Conservation (phyloP, 164 flowering plant species). For the Santalum album region DNA sequence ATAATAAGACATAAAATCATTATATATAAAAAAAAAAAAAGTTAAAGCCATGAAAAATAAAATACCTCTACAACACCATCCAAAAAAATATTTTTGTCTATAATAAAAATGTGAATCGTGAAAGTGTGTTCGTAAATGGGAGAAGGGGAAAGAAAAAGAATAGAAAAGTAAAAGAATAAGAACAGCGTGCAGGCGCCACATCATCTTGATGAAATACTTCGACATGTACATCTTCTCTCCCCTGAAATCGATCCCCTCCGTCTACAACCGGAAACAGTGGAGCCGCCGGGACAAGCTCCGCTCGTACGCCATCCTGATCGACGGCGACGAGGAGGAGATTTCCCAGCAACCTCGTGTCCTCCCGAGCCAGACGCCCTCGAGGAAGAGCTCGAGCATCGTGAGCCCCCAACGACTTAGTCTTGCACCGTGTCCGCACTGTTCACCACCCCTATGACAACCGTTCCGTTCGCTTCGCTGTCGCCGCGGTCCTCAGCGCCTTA, state of each 20-base stretch:
- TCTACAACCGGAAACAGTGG: conserved; percentile 47
- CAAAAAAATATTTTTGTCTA: no score
- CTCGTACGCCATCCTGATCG: conserved; percentile 48
- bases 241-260: conserved; percentile 47
- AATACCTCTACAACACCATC: no score
- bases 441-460: conserved; percentile 50
- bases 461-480: conserved; percentile 46
- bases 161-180: conserved; percentile 13
- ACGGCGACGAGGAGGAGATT: conserved; percentile 52
- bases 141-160: no score
- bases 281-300: conserved; percentile 43
- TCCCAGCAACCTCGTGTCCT: conserved; percentile 41
- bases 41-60: no score
- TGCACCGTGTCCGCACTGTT: conserved; percentile 58
- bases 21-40: no score
- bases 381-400: conserved; percentile 62
- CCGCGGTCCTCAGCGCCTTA: conserved; percentile 26
- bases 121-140: no score
- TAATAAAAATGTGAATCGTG: no score
- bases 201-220: conserved; percentile 60
- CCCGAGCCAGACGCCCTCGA: conserved; percentile 64
- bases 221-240: conserved; percentile 72
- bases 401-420: conserved; percentile 10
- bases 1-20: no score
- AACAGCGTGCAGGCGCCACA: conserved; percentile 77